phyloP scores from a whole-genome alignment of 192 early-diverging fungal genomes.

The Coemansia sp. region DNA sequence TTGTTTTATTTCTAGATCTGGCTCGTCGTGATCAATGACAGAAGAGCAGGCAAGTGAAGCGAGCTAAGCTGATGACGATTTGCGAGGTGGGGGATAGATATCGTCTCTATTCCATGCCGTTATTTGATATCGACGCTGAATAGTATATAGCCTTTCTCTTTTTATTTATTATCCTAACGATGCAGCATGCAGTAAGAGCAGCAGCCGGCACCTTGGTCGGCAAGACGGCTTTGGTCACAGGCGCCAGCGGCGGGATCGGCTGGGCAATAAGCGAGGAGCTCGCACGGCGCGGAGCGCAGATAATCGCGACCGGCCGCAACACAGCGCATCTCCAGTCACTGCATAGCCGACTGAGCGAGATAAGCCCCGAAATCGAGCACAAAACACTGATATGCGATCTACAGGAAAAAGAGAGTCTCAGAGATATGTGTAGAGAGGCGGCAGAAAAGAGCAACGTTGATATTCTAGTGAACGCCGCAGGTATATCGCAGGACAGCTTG shows the following conservation, averaged over 20 bases:
- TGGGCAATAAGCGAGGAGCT: conserved; percentile 63
- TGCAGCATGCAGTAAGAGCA: no score
- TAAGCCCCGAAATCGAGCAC: neutral
- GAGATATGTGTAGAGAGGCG: neutral
- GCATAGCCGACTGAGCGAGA: conserved; percentile 7
- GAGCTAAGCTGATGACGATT: no score
- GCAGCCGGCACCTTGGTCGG: conserved; percentile 15
- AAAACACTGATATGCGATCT: conserved; percentile 19
- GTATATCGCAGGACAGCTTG: conserved; percentile 59
- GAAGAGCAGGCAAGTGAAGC: no score
- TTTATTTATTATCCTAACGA: neutral
- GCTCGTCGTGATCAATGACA: neutral
- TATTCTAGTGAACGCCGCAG: conserved; percentile 38
- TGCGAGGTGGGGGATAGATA: no score
- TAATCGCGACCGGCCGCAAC: conserved; percentile 61
- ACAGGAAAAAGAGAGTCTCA: conserved; percentile 3
- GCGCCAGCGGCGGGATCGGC: conserved; percentile 79
- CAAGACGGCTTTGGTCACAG: conserved; percentile 58
- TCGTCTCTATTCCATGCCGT: neutral
- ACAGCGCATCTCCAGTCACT: conserved; percentile 30
- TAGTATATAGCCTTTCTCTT: no score
- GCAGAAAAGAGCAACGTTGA: neutral
- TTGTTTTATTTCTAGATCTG: neutral
- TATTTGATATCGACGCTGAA: no score
- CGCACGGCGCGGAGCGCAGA: conserved; percentile 55